Conservation (phyloP, 495 filamentous ascomycete species). For the Parathielavia appendiculata region DNA sequence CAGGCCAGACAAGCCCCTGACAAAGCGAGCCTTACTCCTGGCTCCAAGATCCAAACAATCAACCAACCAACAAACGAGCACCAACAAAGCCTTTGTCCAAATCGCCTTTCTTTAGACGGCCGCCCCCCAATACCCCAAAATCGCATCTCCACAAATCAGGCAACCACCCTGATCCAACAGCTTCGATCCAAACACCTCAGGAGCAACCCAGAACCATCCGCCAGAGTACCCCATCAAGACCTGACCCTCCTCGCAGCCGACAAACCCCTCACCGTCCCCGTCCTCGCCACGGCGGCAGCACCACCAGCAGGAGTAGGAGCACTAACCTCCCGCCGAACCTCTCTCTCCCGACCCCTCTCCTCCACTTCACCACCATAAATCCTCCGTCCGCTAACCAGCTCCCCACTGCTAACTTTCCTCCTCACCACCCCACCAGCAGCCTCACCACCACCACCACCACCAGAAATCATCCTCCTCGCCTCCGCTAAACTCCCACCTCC, state of each 20-base stretch:
- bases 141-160: background rate
- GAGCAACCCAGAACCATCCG: background rate
- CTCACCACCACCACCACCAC: background rate
- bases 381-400: background rate
- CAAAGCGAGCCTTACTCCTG: background rate
- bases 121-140: too few relatives aligned
- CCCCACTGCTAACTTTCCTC: constrained; percentile 6
- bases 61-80: background rate
- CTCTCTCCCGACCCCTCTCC: constrained; percentile 5
- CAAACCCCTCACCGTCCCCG: background rate
- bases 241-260: background rate
- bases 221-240: background rate
- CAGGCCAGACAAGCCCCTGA: background rate
- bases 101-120: too few relatives aligned
- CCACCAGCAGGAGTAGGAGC: background rate
- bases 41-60: background rate
- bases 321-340: constrained; percentile 9
- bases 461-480: background rate
- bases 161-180: background rate
- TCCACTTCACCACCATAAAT: background rate
- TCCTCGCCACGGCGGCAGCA: background rate
- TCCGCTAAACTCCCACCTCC: background rate
- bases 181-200: background rate
- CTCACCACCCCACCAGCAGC: constrained; percentile 2
- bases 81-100: too few relatives aligned